Conservation (phyloP, 73 alveolate species). For the Paramecium octaurelia region DNA sequence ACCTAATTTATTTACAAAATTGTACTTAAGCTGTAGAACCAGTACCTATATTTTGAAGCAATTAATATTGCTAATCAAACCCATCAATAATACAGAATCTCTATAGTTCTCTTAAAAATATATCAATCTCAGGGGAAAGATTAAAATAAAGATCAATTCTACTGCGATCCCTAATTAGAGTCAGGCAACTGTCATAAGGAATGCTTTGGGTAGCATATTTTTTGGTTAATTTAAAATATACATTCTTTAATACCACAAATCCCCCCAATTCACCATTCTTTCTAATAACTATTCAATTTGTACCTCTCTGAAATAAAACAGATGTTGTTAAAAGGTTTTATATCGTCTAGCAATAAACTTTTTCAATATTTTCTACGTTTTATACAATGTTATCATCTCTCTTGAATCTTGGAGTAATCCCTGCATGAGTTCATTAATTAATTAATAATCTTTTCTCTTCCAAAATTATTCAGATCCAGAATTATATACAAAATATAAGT, state of each 20-base stretch:
- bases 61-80: neutral
- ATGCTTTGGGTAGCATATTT: neutral
- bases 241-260: neutral
- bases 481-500: conserved; percentile 20
- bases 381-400: neutral
- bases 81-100: neutral
- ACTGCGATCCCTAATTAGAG: conserved; percentile 12
- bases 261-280: neutral
- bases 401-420: neutral
- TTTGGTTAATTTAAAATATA: neutral
- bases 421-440: neutral
- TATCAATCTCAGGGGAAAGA: neutral
- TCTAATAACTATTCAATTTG: neutral
- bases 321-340: neutral
- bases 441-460: neutral
- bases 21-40: conserved; percentile 29
- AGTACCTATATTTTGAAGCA: neutral
- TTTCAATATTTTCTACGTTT: neutral
- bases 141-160: neutral
- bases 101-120: neutral
- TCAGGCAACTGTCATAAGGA: neutral
- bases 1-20: neutral
- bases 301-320: conserved; percentile 18
- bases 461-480: neutral
- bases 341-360: neutral